These are phyloP conservation scores for Scleromitrula shiraiana DNA, from an alignment of 2,329 filamentous ascomycete genomes.

Conservation along the genomic window DNA sequence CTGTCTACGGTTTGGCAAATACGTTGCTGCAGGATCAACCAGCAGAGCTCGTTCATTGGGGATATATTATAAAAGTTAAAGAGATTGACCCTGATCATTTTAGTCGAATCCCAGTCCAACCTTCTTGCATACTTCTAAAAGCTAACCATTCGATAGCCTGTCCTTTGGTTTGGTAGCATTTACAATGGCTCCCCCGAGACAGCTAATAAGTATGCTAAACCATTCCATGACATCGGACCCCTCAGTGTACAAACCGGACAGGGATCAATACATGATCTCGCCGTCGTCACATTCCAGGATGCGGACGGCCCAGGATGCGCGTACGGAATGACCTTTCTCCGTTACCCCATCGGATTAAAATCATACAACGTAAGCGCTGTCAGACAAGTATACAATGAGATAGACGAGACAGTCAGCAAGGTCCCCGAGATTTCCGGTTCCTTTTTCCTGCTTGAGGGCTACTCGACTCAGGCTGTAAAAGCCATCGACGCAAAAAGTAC, in stretches of 20 bases:
- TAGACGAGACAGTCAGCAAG: background rate
- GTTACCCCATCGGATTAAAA: background rate
- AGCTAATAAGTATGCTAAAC: background rate
- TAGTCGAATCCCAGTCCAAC: background rate
- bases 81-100: conserved; percentile 4
- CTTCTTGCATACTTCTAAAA: background rate
- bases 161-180: background rate
- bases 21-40: conserved; percentile 1
- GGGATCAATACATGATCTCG: background rate
- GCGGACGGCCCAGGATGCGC: background rate
- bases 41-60: background rate
- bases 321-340: background rate
- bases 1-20: background rate
- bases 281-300: background rate
- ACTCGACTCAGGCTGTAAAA: conserved; percentile 1
- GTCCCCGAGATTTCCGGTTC: background rate
- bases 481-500: background rate
- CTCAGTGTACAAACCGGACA: background rate
- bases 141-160: background rate
- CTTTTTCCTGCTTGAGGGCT: background rate
- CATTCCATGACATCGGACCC: background rate
- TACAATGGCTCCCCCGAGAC: background rate
- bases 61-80: background rate
- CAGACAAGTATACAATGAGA: background rate
- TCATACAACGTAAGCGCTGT: background rate